phyloP scores from a whole-genome alignment of 768 basidiomycete species.

The Rhizopogon vesiculosus region DNA sequence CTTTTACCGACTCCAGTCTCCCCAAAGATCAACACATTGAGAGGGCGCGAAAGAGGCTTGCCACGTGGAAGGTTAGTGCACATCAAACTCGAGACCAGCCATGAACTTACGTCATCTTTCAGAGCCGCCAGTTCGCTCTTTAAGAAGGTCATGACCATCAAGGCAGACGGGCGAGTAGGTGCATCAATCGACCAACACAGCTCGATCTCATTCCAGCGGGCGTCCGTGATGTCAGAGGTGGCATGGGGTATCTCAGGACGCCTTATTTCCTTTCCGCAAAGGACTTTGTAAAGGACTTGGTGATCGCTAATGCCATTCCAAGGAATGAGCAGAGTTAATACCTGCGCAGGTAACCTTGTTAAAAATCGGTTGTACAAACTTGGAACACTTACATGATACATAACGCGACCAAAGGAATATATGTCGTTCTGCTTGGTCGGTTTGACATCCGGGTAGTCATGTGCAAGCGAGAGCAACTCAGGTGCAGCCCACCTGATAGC shows the following conservation, averaged over 20 bases:
- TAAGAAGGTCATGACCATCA: background rate
- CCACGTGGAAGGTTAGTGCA: background rate
- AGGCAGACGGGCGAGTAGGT: background rate
- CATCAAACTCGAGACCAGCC: background rate
- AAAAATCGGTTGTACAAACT: background rate
- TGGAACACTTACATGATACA: background rate
- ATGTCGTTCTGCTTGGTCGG: conserved; percentile 28
- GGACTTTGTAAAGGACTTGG: background rate
- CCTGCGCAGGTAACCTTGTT: background rate
- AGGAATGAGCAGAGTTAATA: background rate
- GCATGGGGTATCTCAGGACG: background rate
- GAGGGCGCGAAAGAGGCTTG: background rate
- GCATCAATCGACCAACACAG: background rate
- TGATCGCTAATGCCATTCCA: background rate
- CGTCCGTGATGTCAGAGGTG: background rate
- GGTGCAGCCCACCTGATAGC: conserved; percentile 40
- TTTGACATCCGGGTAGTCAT: conserved; percentile 9
- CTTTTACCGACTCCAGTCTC: background rate
- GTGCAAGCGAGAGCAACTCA: conserved; percentile 22
- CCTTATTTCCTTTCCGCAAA: background rate
- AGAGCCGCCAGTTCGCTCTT: background rate
- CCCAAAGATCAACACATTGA: background rate
- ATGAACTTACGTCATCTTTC: background rate
- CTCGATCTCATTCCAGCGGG: background rate
- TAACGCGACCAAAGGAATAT: conserved; percentile 29